Percentiles rank a stretch among this genome's conserved stretches.
Conservation (phyloP, 305 asterid species). For the Solanum chacoense region DNA sequence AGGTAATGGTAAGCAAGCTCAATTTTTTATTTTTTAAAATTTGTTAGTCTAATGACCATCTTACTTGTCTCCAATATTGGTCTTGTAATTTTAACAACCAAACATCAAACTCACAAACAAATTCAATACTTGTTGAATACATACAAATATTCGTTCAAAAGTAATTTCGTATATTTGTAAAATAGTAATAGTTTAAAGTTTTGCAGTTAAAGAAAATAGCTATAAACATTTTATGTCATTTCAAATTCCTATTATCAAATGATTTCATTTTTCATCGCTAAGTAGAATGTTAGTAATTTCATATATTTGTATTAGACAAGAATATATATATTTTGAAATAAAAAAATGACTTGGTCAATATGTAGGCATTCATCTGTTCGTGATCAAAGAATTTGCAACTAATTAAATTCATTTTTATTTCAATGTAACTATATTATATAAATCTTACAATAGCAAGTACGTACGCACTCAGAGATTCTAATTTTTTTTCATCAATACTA, state of each 20-base stretch:
- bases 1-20: not conserved
- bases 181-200: not conserved
- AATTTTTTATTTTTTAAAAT: too few species aligned
- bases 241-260: not conserved
- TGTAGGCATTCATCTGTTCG: not conserved
- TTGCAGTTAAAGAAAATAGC: not conserved
- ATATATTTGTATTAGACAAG: too few species aligned
- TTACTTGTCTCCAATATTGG: not conserved
- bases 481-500: not conserved
- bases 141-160: not conserved
- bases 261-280: not conserved
- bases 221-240: not conserved
- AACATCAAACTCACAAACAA: not conserved
- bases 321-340: not conserved
- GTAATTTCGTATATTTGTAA: not conserved
- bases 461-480: not conserved
- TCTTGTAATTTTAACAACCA: not conserved
- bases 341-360: not conserved
- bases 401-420: not conserved
- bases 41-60: not conserved
- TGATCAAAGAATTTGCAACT: not conserved
- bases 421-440: not conserved
- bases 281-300: not conserved
- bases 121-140: not conserved
- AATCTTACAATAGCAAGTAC: not conserved